Evolutionary conservation across 441 rosid genomes (phyloP).

Genomic region (Mallotus repandus): DNA sequence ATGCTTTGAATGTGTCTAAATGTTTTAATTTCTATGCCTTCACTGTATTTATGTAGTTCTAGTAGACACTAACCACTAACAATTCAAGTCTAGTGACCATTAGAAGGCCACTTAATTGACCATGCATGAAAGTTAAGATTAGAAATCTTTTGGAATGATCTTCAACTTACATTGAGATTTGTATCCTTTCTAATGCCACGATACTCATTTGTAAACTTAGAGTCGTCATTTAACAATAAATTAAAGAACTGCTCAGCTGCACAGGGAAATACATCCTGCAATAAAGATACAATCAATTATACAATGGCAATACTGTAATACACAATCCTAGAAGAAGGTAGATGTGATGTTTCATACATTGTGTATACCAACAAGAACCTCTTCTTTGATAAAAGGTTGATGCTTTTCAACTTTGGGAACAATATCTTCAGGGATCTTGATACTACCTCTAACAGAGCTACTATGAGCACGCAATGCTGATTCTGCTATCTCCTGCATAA

Average conservation of each 20-base stretch:
- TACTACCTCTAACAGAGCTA: slow-evolving; percentile 71
- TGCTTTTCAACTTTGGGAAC: slow-evolving; percentile 49
- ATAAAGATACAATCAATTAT: slow-evolving; percentile 25
- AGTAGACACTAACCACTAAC: too few relatives aligned
- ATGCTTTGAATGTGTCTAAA: too few relatives aligned
- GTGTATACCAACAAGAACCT: slow-evolving; percentile 72
- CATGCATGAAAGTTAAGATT: slow-evolving; percentile 6
- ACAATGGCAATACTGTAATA: slow-evolving; percentile 19
- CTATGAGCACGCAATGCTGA: slow-evolving; percentile 95
- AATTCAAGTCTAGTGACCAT: background rate
- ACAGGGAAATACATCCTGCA: slow-evolving; percentile 77
- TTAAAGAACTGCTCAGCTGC: slow-evolving; percentile 68
- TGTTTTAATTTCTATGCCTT: background rate
- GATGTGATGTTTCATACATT: slow-evolving; percentile 44
- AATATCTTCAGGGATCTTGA: slow-evolving; percentile 49
- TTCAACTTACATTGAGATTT: slow-evolving; percentile 65
- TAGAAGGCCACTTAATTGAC: background rate
- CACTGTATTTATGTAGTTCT: background rate
- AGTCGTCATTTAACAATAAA: slow-evolving; percentile 64
- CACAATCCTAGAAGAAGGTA: slow-evolving; percentile 17
- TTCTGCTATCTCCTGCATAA: slow-evolving; percentile 72
- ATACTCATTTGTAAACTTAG: slow-evolving; percentile 63
- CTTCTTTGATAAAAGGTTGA: slow-evolving; percentile 81
- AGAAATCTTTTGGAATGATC: slow-evolving; percentile 4
- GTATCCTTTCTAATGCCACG: slow-evolving; percentile 77